Base-by-base conservation (phyloP, 345 rosid species). In the Melaleuca quinquenervia region DNA sequence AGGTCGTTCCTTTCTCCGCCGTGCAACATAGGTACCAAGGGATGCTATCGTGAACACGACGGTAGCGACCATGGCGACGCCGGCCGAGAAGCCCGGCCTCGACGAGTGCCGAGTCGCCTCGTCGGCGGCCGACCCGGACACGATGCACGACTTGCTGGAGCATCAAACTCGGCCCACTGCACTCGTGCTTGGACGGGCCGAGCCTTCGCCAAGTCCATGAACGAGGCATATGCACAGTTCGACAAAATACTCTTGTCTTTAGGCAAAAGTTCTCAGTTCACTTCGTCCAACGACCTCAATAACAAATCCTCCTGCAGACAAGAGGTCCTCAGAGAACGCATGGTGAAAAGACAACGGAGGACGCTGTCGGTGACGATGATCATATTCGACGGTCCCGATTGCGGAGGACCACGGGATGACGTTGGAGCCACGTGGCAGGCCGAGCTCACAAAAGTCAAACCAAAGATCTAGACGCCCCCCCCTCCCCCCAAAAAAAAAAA, bases 31-130 rank as follows among this genome's bases (percentile, higher is more conserved):
- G n/a, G n/a, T n/a, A n/a, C n/a, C n/a, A n/a, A n/a, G n/a, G n/a
- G n/a, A n/a, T n/a, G n/a, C n/a, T n/a, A 53, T 53, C 24, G 6
- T 21, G 56, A 20, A 50, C n/a, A 56, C 29, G 11, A 87, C 48
- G 26, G 58, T 88, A 50, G 85, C 89, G 22, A 88, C 89, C 60
- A 87, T 56, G 82, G 90, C 90, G 64, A 91, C 84, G 87, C 90
- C 89, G 14, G 26, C 45, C 9, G n/a, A 51, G 29, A 83, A 76
- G n/a, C 52, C 44, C 84, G 86, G 84, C 16, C 16, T 86, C 3
- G 51, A 20, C 9, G 82, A 85, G 54, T 91, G 86, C 85, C 87
- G 86, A 11, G 58, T 89, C 24, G 44, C 84, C 5, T 86, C 90
- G 41, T 88, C 90, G 24, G 55, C 60, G 8, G 85, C 52, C 32